Base-by-base conservation (phyloP, 352 stramenopile genomes). In the Pythium scleroteichum region DNA sequence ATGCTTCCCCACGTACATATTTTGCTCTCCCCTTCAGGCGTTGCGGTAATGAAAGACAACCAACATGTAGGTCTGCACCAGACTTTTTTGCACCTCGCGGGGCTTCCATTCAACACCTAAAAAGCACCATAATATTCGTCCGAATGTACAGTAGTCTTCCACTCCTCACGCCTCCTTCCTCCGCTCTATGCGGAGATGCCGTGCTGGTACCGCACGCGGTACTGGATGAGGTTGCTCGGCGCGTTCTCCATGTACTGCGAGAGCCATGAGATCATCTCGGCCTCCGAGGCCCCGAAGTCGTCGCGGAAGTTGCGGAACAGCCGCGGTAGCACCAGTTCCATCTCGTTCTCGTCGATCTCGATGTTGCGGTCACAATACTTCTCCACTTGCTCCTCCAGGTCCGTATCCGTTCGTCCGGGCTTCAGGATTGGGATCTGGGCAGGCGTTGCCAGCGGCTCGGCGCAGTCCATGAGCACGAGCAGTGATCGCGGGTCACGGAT, bases 201-300 rank as follows among this genome's bases (percentile, higher is more conserved):
- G 20, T 71, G 66, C 29, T 79, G 59, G 63, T 92, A 95, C 45
- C 69, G 74, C 38, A 95, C 85, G 53, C 82, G 83, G 61, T 87
- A 95, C 68, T 86, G 86, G 44, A 92, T 72, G 23, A 93, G 62
- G 39, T 93, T 81, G 8, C 69, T 61, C 20, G 86, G 86, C 22
- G 76, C 75, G 53, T 87, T 68, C 45, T 87, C 75, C 68, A 95
- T 88, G 72, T 95, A 95, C 69, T 92, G 86, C 38, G 73, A 82
- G 50, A 95, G 53, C 86, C 86, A 95, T 67, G 76, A 85, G 10
- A 95, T 72, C 81, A 95, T 92, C 59, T 95, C 86, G 8, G 76
- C 68, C 62, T 95, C 86, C 2, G 84, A 92, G 41, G 86, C 69
- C 19, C 86, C 86, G 56, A 95, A 95, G 65, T 95, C 86, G 69